Conservation (phyloP, 2,329 filamentous ascomycete genomes). For the Acrodontium crateriforme region DNA sequence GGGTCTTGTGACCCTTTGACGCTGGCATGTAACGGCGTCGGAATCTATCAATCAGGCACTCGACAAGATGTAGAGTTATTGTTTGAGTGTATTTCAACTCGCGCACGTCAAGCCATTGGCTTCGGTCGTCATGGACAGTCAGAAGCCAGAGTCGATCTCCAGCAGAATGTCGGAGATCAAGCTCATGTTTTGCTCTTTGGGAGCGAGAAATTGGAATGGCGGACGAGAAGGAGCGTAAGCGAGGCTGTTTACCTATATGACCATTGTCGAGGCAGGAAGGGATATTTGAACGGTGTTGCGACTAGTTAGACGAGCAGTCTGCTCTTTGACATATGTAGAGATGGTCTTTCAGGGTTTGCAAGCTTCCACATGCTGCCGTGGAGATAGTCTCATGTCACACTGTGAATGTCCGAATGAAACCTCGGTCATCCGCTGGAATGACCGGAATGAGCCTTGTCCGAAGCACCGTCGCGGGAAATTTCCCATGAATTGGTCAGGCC, state of each 20-base stretch:
- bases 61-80: slow-evolving; percentile 44
- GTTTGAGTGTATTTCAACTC: slow-evolving; percentile 33
- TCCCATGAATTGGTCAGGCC: too few relatives aligned
- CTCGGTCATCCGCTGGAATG: too few relatives aligned
- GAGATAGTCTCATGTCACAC: too few relatives aligned
- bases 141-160: slow-evolving; percentile 18
- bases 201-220: slow-evolving; percentile 24
- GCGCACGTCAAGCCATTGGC: slow-evolving; percentile 20
- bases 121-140: slow-evolving; percentile 27
- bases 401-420: too few relatives aligned
- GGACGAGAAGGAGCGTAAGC: slow-evolving; percentile 26
- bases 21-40: slow-evolving; percentile 49
- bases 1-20: slow-evolving; percentile 52
- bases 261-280: slow-evolving; percentile 15
- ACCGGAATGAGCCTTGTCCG: too few relatives aligned
- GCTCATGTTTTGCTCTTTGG: slow-evolving; percentile 33
- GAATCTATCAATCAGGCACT: slow-evolving; percentile 54
- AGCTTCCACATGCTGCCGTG: too few relatives aligned
- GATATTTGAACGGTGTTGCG: slow-evolving; percentile 7
- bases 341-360: too few relatives aligned
- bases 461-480: too few relatives aligned
- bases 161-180: slow-evolving; percentile 22
- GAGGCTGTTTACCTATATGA: slow-evolving; percentile 33
- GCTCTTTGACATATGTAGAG: too few relatives aligned
- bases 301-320: too few relatives aligned